Conservation (phyloP, 106 monocot species). For the Dendrobium officinale region DNA sequence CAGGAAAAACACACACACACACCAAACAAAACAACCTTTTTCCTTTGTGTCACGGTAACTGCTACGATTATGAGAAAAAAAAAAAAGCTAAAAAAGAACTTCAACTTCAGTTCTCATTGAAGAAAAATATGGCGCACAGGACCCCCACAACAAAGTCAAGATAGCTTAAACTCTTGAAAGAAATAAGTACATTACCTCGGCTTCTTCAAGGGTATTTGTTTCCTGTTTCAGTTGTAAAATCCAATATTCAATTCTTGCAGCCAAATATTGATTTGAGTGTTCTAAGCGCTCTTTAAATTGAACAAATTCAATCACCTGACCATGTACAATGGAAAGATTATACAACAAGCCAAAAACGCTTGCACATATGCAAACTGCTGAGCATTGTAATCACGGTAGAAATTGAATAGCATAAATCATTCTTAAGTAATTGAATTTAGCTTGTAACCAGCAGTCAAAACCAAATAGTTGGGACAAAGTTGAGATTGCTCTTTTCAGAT, state of each 20-base stretch:
- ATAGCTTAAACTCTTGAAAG: neutral
- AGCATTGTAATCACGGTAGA: neutral
- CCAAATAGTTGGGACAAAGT: neutral
- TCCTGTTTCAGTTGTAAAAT: constrained; percentile 69
- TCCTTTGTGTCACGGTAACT: neutral
- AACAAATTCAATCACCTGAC: constrained; percentile 87
- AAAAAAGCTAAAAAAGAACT: no score
- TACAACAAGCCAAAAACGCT: neutral
- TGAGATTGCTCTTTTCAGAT: neutral
- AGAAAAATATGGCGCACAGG: neutral
- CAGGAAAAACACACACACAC: neutral
- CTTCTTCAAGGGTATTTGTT: constrained; percentile 57
- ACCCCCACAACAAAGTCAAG: neutral
- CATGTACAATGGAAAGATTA: constrained; percentile 7
- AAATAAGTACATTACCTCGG: constrained; percentile 42
- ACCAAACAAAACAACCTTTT: neutral
- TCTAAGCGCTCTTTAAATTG: constrained; percentile 74
- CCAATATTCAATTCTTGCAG: constrained; percentile 50
- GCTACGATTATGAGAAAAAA: no score
- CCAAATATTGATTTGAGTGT: constrained; percentile 66
- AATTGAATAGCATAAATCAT: neutral
- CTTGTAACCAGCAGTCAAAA: neutral
- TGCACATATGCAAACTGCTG: neutral
- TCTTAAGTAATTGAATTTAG: neutral
- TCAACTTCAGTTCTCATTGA: neutral